These are phyloP conservation scores for Xylaria nigripes DNA, from an alignment of 495 filamentous ascomycete species.

Conservation along the genomic window DNA sequence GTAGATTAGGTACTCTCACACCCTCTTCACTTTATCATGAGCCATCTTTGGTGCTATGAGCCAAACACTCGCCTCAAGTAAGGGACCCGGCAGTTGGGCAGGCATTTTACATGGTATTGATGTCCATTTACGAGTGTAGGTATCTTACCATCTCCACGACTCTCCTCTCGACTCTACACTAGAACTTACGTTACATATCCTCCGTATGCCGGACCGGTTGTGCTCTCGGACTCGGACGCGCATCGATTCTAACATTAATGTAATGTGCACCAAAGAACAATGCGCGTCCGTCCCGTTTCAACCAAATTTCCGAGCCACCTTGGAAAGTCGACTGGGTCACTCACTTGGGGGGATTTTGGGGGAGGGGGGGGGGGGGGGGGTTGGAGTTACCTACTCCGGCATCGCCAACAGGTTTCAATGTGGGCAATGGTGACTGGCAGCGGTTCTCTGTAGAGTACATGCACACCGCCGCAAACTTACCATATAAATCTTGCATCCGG, in stretches of 20 bases:
- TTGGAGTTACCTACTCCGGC: no score
- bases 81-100: not conserved
- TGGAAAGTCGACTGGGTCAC: not conserved
- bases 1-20: not conserved
- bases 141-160: no score
- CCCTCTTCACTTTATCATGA: not conserved
- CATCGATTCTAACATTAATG: not conserved
- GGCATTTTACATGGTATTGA: no score
- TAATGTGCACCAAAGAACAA: not conserved
- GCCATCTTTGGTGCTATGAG: not conserved
- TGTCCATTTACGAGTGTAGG: no score
- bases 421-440: constrained; percentile 12
- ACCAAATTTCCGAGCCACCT: not conserved
- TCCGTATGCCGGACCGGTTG: no score
- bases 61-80: not conserved
- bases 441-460: not conserved
- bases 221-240: no score
- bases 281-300: not conserved
- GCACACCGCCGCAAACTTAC: not conserved
- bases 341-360: not conserved
- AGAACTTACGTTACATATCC: no score
- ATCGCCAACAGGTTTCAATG: constrained; percentile 1
- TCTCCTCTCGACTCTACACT: no score
- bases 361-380: no score
- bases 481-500: constrained; percentile 1